phyloP scores from a whole-genome alignment of 1,139 yeast species.

The Debaryomyces coudertii region DNA sequence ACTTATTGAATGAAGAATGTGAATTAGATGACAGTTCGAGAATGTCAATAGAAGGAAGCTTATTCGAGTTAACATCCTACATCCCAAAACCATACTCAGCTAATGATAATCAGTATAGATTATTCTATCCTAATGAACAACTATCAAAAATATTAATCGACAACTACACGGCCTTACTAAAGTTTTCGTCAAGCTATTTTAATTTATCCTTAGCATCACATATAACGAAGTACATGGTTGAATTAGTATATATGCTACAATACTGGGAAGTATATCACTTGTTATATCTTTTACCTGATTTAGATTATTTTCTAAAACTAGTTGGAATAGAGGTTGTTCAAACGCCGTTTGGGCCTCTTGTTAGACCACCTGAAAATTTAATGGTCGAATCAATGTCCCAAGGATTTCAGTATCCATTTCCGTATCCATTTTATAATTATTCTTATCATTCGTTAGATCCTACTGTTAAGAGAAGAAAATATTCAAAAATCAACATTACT shows the following conservation, averaged over 20 bases:
- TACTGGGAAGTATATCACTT: slow-evolving; percentile 54
- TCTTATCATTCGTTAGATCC: slow-evolving; percentile 46
- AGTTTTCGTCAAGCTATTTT: slow-evolving; percentile 38
- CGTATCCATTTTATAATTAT: slow-evolving; percentile 51
- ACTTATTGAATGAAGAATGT: slow-evolving; percentile 31
- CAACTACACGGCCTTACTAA: slow-evolving; percentile 35
- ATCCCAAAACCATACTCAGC: slow-evolving; percentile 25
- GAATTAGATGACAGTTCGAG: slow-evolving; percentile 34
- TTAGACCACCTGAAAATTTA: slow-evolving; percentile 46
- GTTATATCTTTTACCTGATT: slow-evolving; percentile 35
- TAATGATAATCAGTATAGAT: slow-evolving; percentile 9
- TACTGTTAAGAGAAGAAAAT: slow-evolving; percentile 31
- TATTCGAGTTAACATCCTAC: slow-evolving; percentile 32
- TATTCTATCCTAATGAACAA: slow-evolving; percentile 39
- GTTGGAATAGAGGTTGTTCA: slow-evolving; percentile 40
- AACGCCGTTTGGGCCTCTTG: slow-evolving; percentile 45
- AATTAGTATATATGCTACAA: slow-evolving; percentile 40
- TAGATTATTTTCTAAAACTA: slow-evolving; percentile 38
- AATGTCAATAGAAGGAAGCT: slow-evolving; percentile 31
- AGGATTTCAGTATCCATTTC: slow-evolving; percentile 51
- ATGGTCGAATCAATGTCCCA: slow-evolving; percentile 40
- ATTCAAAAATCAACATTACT: slow-evolving; percentile 29
- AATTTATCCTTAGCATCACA: slow-evolving; percentile 43
- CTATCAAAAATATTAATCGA: slow-evolving; percentile 45
- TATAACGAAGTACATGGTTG: slow-evolving; percentile 43